Conservation (phyloP, 2,329 filamentous ascomycete genomes). For the Geosmithia morbida region DNA sequence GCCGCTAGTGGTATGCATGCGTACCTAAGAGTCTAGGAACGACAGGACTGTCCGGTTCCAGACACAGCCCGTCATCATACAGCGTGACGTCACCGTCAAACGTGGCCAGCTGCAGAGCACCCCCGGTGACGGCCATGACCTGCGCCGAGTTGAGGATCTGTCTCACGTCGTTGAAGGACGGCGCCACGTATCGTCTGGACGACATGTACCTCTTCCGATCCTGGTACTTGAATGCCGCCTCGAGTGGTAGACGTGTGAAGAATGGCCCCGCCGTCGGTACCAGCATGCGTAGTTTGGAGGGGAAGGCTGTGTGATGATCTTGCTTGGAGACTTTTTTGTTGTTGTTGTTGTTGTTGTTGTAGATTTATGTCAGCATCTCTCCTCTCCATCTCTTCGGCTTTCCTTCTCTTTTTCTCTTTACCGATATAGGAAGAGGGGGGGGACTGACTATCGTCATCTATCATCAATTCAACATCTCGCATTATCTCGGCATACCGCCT, state of each 20-base stretch:
- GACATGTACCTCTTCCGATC: slow-evolving; percentile 79
- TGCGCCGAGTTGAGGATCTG: slow-evolving; percentile 91
- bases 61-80: slow-evolving; percentile 76
- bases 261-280: slow-evolving; percentile 88
- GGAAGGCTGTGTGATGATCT: slow-evolving; percentile 44
- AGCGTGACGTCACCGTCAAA: slow-evolving; percentile 97
- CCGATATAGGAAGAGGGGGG: no score
- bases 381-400: no score
- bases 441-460: slow-evolving; percentile 74
- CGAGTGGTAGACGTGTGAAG: slow-evolving; percentile 76
- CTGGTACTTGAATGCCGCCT: slow-evolving; percentile 84
- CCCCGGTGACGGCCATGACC: slow-evolving; percentile 74
- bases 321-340: slow-evolving; percentile 72
- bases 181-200: slow-evolving; percentile 80
- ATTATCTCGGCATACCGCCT: slow-evolving; percentile 90
- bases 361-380: no score
- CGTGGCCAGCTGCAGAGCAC: slow-evolving; percentile 70
- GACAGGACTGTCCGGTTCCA: slow-evolving; percentile 63
- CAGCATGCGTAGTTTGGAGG: slow-evolving; percentile 83
- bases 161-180: slow-evolving; percentile 93
- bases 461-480: slow-evolving; percentile 79
- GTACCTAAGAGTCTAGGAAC: slow-evolving; percentile 46
- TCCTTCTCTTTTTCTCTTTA: no score
- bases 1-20: not conserved
- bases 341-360: no score